A percentile compares a stretch with the other conserved stretches of the same genome.
phyloP scores from a whole-genome alignment of 805 yeast species.

The Saturnispora mendoncae region DNA sequence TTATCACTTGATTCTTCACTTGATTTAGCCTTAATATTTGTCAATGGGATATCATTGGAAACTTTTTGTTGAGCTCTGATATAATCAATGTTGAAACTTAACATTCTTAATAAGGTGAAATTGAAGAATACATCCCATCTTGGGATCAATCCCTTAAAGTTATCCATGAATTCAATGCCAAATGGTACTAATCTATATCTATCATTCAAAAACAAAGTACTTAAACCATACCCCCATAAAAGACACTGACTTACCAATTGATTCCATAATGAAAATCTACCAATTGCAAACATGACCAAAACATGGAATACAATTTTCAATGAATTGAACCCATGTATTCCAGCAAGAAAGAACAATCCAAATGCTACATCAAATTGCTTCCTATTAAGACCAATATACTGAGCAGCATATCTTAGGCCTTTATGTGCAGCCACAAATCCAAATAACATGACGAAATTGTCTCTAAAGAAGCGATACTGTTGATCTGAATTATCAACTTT shows the following conservation, averaged over 20 bases:
- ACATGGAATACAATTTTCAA: constrained; percentile 55
- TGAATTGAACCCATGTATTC: constrained; percentile 73
- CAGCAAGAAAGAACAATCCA: constrained; percentile 59
- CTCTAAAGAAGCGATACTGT: constrained; percentile 83
- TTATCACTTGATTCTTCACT: constrained; percentile 11
- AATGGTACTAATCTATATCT: constrained; percentile 45
- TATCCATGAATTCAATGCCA: constrained; percentile 47
- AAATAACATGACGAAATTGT: constrained; percentile 59
- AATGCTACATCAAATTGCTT: constrained; percentile 62
- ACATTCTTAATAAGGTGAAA: constrained; percentile 74
- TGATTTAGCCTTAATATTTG: constrained; percentile 11
- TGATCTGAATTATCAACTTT: constrained; percentile 88
- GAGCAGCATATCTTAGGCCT: constrained; percentile 35
- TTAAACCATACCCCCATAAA: constrained; percentile 77
- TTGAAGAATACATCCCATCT: constrained; percentile 97
- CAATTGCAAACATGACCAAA: constrained; percentile 41
- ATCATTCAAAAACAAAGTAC: constrained; percentile 71
- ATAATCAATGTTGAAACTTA: constrained; percentile 78
- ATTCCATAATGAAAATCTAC: constrained; percentile 30
- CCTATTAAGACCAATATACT: constrained; percentile 29
- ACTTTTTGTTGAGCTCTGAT: constrained; percentile 31
- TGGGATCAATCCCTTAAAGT: constrained; percentile 64
- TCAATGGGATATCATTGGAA: constrained; percentile 6
- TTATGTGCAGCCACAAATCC: constrained; percentile 49
- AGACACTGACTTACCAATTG: constrained; percentile 33